Percentiles rank a stretch among this genome's conserved stretches.
Evolutionary conservation across 345 rosid species (phyloP).

Genomic region (Pistacia vera): DNA sequence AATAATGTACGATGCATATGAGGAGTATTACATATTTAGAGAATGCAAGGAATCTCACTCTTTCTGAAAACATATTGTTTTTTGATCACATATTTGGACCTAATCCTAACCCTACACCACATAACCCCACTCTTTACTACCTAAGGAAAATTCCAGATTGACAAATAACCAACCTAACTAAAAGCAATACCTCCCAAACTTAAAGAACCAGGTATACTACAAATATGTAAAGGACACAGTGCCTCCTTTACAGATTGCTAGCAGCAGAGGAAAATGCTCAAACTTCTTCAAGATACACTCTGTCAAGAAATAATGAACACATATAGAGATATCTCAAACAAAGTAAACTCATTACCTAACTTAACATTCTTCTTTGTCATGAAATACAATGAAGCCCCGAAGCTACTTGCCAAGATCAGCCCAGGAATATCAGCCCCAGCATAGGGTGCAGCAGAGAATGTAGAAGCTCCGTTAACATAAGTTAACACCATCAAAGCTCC

Average conservation of each 20-base stretch:
- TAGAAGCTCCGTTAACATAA: constrained; percentile 72
- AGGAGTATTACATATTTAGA: not conserved
- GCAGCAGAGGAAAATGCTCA: not conserved
- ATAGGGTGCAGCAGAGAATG: constrained; percentile 46
- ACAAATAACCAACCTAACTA: not conserved
- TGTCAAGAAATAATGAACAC: not conserved
- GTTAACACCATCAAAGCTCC: constrained; percentile 88
- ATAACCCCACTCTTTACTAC: not conserved
- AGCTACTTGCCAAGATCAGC: constrained; percentile 71
- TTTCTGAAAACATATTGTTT: not conserved
- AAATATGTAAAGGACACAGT: not conserved
- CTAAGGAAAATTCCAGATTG: not conserved
- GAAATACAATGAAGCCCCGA: constrained; percentile 94
- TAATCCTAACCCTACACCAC: not conserved
- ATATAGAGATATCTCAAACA: not conserved
- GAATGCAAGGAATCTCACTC: not conserved
- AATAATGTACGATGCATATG: not conserved
- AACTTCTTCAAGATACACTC: not conserved
- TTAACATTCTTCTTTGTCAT: constrained; percentile 80
- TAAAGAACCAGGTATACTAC: not conserved
- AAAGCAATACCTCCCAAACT: not conserved
- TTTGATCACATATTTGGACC: not conserved
- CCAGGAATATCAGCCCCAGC: constrained; percentile 89
- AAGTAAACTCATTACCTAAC: constrained; percentile 56
- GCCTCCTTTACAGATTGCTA: not conserved